phyloP scores from a whole-genome alignment of 2,329 filamentous ascomycete genomes.

The Fusarium fracticaudum region DNA sequence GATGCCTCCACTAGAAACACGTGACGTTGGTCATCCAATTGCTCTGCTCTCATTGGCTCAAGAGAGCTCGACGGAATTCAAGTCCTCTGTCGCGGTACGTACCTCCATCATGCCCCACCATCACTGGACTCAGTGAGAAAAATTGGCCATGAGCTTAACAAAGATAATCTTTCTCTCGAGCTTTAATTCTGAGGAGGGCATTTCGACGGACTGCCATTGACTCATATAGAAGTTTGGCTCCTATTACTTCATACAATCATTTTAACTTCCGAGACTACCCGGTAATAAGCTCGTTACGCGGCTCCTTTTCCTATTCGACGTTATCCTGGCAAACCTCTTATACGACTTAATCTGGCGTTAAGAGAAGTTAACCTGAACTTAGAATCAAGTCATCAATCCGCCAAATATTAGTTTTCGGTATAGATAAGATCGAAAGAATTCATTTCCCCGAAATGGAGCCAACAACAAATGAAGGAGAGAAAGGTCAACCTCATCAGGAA shows the following conservation, averaged over 20 bases:
- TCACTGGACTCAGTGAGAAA: conserved; percentile 29
- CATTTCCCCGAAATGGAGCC: not conserved
- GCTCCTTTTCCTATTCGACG: not conserved
- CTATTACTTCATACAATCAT: rapidly evolving
- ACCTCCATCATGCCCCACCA: conserved; percentile 27
- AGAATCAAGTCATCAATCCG: not conserved
- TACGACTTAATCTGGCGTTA: not conserved
- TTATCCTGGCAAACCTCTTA: not conserved
- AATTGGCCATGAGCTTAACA: conserved; percentile 21
- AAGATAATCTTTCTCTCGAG: not conserved
- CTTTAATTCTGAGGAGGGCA: not conserved
- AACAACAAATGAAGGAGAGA: not conserved
- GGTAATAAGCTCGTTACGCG: not conserved
- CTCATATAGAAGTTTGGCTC: not conserved
- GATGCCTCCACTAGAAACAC: conserved; percentile 43
- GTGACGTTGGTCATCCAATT: conserved; percentile 52
- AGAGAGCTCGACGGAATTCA: conserved; percentile 8
- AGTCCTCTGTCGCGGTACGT: conserved; percentile 26
- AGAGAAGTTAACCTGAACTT: not conserved
- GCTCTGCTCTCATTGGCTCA: conserved; percentile 44
- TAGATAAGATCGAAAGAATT: not conserved
- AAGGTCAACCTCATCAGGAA: not conserved
- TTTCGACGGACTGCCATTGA: not conserved
- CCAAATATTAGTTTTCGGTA: not conserved
- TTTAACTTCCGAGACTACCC: no score